Conservation (phyloP, 116 monocot genomes). For the Cymodocea nodosa region DNA sequence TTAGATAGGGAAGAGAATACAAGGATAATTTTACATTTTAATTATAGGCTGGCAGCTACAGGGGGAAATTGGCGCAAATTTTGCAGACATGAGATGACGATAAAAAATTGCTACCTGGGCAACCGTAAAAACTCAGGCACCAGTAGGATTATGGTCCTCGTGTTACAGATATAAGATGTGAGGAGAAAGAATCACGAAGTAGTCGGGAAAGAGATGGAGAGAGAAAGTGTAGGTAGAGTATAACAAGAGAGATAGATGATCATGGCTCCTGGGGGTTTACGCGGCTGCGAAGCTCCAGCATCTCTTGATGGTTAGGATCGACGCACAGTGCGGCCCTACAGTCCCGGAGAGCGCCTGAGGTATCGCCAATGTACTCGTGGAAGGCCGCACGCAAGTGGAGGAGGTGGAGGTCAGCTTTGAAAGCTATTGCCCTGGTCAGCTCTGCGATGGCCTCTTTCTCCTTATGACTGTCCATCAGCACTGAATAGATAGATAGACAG, state of each 20-base stretch:
- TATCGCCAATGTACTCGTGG: conserved; percentile 57
- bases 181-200: not conserved
- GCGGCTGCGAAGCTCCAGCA: conserved; percentile 64
- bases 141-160: not conserved
- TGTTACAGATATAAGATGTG: not conserved
- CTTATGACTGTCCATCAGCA: conserved; percentile 69
- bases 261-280: conserved; percentile 65
- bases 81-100: too few relatives aligned
- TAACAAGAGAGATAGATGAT: conserved; percentile 3
- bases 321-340: conserved; percentile 61
- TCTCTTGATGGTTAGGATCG: conserved; percentile 71
- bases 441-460: conserved; percentile 65
- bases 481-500: conserved; percentile 9
- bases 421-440: conserved; percentile 52
- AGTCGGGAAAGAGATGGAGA: not conserved
- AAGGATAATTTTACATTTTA: too few relatives aligned
- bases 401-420: conserved; percentile 62
- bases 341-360: conserved; percentile 52
- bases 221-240: not conserved
- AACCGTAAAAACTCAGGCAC: not conserved
- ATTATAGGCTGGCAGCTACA: too few relatives aligned
- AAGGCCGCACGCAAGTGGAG: conserved; percentile 69
- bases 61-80: too few relatives aligned
- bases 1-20: not conserved
- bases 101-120: not conserved